Conservation (phyloP, 805 yeast species). For the Myxozyma monticola region DNA sequence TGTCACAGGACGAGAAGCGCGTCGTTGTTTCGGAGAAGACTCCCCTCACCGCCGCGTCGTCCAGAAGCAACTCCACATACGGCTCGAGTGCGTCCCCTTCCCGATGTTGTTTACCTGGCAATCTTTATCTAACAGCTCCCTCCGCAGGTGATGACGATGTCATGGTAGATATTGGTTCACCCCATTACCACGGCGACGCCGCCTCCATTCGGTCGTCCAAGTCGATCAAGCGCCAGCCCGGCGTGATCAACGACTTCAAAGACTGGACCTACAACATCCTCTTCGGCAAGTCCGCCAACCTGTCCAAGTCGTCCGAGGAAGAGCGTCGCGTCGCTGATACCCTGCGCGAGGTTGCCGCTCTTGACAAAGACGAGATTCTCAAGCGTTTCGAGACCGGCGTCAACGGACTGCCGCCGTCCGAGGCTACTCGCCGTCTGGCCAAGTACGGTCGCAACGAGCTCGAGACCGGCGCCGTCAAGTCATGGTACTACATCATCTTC, state of each 20-base stretch:
- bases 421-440: slow-evolving; percentile 16
- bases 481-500: slow-evolving; percentile 26
- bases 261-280: slow-evolving; percentile 18
- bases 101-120: too few relatives aligned
- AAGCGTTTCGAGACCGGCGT: slow-evolving; percentile 23
- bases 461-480: slow-evolving; percentile 24
- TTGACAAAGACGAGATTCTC: slow-evolving; percentile 16
- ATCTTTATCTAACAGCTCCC: background rate
- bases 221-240: background rate
- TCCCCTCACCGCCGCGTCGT: slow-evolving; percentile 8
- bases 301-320: slow-evolving; percentile 25
- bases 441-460: slow-evolving; percentile 27
- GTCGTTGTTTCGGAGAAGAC: slow-evolving; percentile 18
- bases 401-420: slow-evolving; percentile 20
- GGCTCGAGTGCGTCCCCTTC: too few relatives aligned
- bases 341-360: slow-evolving; percentile 21
- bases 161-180: slow-evolving; percentile 20
- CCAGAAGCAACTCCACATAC: slow-evolving; percentile 7
- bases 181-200: slow-evolving; percentile 11
- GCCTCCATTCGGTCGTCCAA: slow-evolving; percentile 14
- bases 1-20: slow-evolving; percentile 25
- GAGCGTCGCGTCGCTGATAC: slow-evolving; percentile 24
- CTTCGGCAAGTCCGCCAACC: slow-evolving; percentile 30
- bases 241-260: slow-evolving; percentile 11
- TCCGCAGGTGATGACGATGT: slow-evolving; percentile 20